A percentile compares a stretch with the other conserved stretches of the same genome.
Evolutionary conservation across 2,329 filamentous ascomycete genomes (phyloP).

Genomic region (Paecilomyces fulvus): DNA sequence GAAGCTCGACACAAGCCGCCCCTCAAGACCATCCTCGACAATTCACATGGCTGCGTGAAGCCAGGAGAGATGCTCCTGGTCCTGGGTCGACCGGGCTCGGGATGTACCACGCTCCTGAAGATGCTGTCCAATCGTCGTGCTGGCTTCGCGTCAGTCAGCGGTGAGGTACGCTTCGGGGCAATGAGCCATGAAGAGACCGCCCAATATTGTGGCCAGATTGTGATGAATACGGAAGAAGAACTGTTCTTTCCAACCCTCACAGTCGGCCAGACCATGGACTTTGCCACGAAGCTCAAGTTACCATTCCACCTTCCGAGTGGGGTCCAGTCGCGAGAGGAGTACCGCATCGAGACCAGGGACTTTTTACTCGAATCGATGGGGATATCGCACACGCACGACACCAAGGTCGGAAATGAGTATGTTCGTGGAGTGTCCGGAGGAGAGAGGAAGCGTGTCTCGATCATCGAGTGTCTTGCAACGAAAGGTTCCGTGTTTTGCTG

Average conservation of each 20-base stretch:
- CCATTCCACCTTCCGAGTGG: slow-evolving; percentile 42
- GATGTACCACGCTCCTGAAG: slow-evolving; percentile 64
- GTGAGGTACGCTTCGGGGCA: slow-evolving; percentile 50
- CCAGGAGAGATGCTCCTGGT: slow-evolving; percentile 66
- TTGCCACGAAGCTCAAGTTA: slow-evolving; percentile 50
- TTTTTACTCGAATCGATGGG: slow-evolving; percentile 52
- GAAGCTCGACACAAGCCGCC: slow-evolving; percentile 50
- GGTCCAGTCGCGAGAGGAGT: slow-evolving; percentile 36
- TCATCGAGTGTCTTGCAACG: slow-evolving; percentile 55
- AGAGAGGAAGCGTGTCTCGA: slow-evolving; percentile 61
- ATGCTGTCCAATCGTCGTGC: slow-evolving; percentile 56
- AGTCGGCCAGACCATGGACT: slow-evolving; percentile 45
- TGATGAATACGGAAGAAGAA: slow-evolving; percentile 48
- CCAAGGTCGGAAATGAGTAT: slow-evolving; percentile 60
- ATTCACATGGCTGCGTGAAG: slow-evolving; percentile 60
- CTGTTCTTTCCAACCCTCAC: slow-evolving; percentile 45
- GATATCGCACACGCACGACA: slow-evolving; percentile 53
- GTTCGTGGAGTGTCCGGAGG: slow-evolving; percentile 60
- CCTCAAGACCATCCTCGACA: slow-evolving; percentile 55
- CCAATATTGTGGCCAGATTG: slow-evolving; percentile 49
- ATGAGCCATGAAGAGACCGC: slow-evolving; percentile 34
- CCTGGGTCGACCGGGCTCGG: slow-evolving; percentile 58
- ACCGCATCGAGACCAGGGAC: slow-evolving; percentile 40
- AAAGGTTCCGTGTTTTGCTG: slow-evolving; percentile 54
- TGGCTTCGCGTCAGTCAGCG: slow-evolving; percentile 51